Evolutionary conservation across 1,284 basidiomycete genomes (phyloP), one percentile per base, ranked within the genome.

Genomic region (Rhodotorula sp.): DNA sequence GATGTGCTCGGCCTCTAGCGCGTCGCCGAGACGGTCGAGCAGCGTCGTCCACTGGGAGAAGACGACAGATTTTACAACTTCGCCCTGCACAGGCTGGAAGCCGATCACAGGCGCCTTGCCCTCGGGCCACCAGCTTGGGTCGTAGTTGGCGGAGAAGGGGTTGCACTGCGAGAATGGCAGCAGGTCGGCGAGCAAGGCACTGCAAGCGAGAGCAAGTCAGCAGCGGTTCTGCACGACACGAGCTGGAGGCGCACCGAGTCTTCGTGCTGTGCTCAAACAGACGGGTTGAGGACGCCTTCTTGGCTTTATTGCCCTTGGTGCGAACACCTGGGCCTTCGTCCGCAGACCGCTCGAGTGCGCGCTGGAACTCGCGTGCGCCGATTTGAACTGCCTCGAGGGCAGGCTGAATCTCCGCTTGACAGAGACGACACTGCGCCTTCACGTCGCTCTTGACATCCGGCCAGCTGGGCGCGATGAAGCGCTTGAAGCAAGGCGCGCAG

Each of bases 31-130:
- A 89, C 90, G 91, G 82, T 97, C 94, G 31, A 96, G 87, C 90
- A 95, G 94, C 26, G 87, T 87, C 9, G 94, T 97, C 94, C 94
- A 96, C 79, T 97, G 94, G 16, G 92, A 95, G 81, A 96, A 96
- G 59, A 96, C 92, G 57, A 96, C 89, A 9, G 91, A 92, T 83
- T 96, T 96, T 63, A 87, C 83, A 50, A 87, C 78, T 16, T 87
- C 78, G 44, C 86, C 69, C 86, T 79, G 78, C 60, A 71, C 77
- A 48, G 75, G 80, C 83, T 72, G 77, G 88, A 20, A 93, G 84
- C 78, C 89, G 84, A 69, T 84, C 13, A 44, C 40, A 15, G 40
- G 40, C 81, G 26, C 77, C 28, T 46, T 20, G 24, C 57, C 59
- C 13, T 31, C 46, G 15, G 60, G 65, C 13, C 54, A 44, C 44